Conservation (phyloP, 2,329 filamentous ascomycete genomes). For the Hypoxylon sp. region DNA sequence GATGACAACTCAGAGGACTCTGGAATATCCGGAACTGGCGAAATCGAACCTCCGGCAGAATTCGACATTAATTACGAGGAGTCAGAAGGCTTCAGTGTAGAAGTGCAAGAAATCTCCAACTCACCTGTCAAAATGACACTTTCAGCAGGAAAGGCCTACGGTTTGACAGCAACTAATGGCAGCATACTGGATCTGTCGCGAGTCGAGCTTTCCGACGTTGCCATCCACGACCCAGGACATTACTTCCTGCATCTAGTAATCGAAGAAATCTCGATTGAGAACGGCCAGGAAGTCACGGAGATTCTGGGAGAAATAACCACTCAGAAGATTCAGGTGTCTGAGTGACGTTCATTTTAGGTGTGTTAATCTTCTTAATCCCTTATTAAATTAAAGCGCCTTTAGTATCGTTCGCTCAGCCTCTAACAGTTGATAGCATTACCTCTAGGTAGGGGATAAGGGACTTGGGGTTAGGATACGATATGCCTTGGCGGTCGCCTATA, state of each 20-base stretch:
- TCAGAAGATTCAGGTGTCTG: not conserved
- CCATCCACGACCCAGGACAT: not conserved
- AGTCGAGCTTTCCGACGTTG: not conserved
- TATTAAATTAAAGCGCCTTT: not conserved
- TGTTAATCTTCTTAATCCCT: not conserved
- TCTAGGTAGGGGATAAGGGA: not conserved
- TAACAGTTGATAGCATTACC: not conserved
- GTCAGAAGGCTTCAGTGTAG: not conserved
- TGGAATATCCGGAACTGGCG: not conserved
- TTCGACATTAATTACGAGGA: not conserved
- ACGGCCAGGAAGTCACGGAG: not conserved
- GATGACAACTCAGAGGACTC: not conserved
- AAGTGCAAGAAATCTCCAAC: not conserved
- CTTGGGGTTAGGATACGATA: not conserved
- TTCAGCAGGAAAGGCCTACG: not conserved
- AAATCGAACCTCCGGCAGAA: not conserved
- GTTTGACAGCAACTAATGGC: not conserved
- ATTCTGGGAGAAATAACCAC: conserved; percentile 4
- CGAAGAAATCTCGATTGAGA: not conserved
- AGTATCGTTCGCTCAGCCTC: no score
- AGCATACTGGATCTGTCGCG: conserved; percentile 10
- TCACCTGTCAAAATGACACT: not conserved
- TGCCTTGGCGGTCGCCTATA: not conserved
- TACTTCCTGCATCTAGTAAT: conserved; percentile 10
- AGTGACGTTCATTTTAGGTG: not conserved